Evolutionary conservation across 2,329 filamentous ascomycete species (phyloP).

Genomic region (Clarireedia sp.): DNA sequence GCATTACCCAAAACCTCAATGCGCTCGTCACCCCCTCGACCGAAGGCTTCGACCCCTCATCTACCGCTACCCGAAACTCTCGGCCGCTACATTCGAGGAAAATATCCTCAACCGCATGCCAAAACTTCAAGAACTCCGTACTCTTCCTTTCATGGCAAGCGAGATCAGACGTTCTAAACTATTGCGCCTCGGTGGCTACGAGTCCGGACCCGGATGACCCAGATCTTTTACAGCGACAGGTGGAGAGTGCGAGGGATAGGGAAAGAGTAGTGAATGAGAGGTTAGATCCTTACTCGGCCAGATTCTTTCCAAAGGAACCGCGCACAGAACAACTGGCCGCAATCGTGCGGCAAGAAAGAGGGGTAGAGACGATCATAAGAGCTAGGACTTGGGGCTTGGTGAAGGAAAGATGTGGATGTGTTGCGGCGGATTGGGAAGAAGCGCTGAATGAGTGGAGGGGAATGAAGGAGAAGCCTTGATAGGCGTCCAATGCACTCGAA

Average conservation of each 20-base stretch:
- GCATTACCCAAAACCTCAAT: conserved; percentile 88
- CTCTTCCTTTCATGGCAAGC: conserved; percentile 85
- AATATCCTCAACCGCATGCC: conserved; percentile 57
- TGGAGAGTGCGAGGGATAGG: conserved; percentile 61
- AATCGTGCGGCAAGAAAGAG: conserved; percentile 65
- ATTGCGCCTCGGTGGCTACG: conserved; percentile 82
- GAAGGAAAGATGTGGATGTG: conserved; percentile 62
- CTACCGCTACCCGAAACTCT: conserved; percentile 57
- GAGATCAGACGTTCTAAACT: conserved; percentile 74
- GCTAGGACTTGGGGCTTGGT: conserved; percentile 75
- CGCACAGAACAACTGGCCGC: conserved; percentile 72
- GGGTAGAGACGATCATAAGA: conserved; percentile 72
- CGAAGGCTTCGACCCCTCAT: conserved; percentile 68
- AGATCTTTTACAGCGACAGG: conserved; percentile 59
- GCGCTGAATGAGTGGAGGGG: conserved; percentile 56
- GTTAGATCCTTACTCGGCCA: conserved; percentile 80
- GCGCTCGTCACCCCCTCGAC: conserved; percentile 70
- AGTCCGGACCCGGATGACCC: conserved; percentile 83
- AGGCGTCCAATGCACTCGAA: neutral
- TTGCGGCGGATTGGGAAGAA: conserved; percentile 53
- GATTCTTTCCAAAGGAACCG: conserved; percentile 73
- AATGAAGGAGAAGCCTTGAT: conserved; percentile 10
- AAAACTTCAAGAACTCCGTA: conserved; percentile 64
- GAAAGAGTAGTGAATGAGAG: conserved; percentile 78
- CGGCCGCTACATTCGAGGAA: conserved; percentile 39